phyloP scores from a whole-genome alignment of 2,329 filamentous ascomycete genomes.

The Paraphoma chrysanthemicola region DNA sequence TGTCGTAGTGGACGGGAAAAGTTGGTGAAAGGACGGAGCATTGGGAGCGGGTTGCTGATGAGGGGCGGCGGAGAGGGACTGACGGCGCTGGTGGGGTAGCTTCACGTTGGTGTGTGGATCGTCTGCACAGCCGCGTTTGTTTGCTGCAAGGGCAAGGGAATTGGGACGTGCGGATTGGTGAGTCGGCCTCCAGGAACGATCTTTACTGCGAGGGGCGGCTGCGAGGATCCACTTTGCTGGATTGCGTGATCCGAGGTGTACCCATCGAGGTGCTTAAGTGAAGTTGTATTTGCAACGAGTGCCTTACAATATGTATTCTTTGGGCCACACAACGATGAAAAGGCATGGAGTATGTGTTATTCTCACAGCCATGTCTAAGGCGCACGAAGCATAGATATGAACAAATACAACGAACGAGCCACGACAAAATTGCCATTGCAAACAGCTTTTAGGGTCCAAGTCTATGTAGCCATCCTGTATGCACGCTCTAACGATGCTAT shows the following conservation, averaged over 20 bases:
- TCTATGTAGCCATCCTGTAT: not conserved
- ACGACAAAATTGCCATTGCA: not conserved
- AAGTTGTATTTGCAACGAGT: not conserved
- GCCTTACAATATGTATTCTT: no score
- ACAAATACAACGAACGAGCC: no score
- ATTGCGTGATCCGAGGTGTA: constrained; percentile 21
- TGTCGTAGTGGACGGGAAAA: constrained; percentile 12
- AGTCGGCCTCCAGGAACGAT: constrained; percentile 3
- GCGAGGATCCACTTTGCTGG: not conserved
- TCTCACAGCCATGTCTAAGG: no score
- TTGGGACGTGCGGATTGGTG: constrained; percentile 12
- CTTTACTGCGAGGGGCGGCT: constrained; percentile 5
- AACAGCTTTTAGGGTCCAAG: not conserved
- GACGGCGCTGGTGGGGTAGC: constrained; percentile 6
- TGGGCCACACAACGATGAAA: no score
- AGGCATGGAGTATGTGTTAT: no score
- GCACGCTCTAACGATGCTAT: not conserved
- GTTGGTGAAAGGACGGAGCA: constrained; percentile 14
- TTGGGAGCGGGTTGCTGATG: constrained; percentile 7
- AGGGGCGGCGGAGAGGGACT: constrained; percentile 1
- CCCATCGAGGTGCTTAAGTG: not conserved
- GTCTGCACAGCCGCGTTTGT: not conserved
- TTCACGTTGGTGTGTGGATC: not conserved
- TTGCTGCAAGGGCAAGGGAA: constrained; percentile 6
- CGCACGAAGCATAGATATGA: no score